A percentile compares a stretch with the other conserved stretches of the same genome.
Conservation (phyloP, 352 stramenopile genomes). For the Globisporangium cederbergense region DNA sequence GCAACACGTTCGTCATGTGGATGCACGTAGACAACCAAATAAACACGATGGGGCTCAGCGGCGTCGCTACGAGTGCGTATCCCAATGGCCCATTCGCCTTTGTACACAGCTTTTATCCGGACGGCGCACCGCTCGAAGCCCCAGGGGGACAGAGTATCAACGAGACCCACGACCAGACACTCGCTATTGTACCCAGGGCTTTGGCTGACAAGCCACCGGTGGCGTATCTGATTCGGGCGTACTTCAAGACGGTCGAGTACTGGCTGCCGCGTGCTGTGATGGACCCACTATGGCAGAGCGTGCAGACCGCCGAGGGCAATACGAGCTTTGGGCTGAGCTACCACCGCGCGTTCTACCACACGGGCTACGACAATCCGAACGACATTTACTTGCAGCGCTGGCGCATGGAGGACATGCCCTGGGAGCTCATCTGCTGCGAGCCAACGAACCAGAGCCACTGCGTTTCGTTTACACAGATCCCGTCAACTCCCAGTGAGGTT, state of each 20-base stretch:
- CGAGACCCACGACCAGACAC: slow-evolving; percentile 93
- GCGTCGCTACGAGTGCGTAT: slow-evolving; percentile 86
- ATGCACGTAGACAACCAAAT: slow-evolving; percentile 90
- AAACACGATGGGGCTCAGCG: slow-evolving; percentile 87
- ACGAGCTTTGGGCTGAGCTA: slow-evolving; percentile 95
- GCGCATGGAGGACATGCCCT: slow-evolving; percentile 92
- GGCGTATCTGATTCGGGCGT: slow-evolving; percentile 92
- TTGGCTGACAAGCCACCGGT: slow-evolving; percentile 14
- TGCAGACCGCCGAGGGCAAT: slow-evolving; percentile 65
- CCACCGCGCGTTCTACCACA: slow-evolving; percentile 93
- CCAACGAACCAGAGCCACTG: slow-evolving; percentile 54
- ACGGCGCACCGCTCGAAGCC: slow-evolving; percentile 70
- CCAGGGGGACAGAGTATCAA: slow-evolving; percentile 83
- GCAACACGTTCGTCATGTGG: slow-evolving; percentile 95
- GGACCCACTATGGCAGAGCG: slow-evolving; percentile 96
- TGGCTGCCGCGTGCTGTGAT: slow-evolving; percentile 93
- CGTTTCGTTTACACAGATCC: slow-evolving; percentile 39
- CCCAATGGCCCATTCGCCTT: slow-evolving; percentile 93
- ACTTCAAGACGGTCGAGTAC: slow-evolving; percentile 95
- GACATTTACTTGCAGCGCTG: slow-evolving; percentile 97
- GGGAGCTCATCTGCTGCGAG: slow-evolving; percentile 89
- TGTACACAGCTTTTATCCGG: slow-evolving; percentile 89
- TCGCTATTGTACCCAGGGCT: slow-evolving; percentile 46
- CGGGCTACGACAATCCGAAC: slow-evolving; percentile 95
- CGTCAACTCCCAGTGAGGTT: slow-evolving; percentile 24